Percentiles rank a stretch among this genome's conserved stretches.
Evolutionary conservation across 441 rosid species (phyloP).

Genomic region (Biscutella laevigata): DNA sequence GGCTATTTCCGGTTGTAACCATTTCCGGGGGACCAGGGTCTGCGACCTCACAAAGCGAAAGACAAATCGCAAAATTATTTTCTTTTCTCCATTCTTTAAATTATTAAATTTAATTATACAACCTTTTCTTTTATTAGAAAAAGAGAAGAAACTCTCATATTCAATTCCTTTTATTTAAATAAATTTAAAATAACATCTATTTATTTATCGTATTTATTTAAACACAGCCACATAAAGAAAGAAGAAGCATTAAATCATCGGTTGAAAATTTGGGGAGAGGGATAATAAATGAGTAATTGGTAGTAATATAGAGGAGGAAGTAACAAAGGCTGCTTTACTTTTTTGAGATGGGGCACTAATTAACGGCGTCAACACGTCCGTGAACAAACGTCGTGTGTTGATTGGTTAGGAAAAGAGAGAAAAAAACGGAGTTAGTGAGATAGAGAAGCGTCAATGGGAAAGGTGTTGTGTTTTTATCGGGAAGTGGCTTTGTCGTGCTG

Average conservation of each 20-base stretch:
- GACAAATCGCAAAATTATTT: constrained; percentile 20
- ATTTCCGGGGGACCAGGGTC: constrained; percentile 28
- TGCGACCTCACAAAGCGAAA: constrained; percentile 33
- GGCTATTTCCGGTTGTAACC: constrained; percentile 43
- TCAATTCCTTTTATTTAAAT: no score
- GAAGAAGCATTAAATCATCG: no score
- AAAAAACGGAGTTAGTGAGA: constrained; percentile 40
- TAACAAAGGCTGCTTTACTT: constrained; percentile 38
- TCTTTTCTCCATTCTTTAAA: no score
- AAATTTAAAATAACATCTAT: no score
- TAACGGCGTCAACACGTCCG: constrained; percentile 38
- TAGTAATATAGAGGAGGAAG: constrained; percentile 23
- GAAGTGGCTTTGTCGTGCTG: constrained; percentile 60
- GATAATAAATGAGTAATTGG: constrained; percentile 18
- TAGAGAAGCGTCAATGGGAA: constrained; percentile 40
- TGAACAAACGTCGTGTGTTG: background rate
- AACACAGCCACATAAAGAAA: no score
- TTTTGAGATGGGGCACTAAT: background rate
- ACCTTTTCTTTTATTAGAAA: no score
- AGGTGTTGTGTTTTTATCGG: constrained; percentile 61
- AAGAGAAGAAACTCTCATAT: no score
- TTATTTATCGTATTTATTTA: no score
- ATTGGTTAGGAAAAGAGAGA: constrained; percentile 23
- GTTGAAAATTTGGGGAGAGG: background rate
- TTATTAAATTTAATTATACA: no score